Conservation (phyloP, 306 rosid genomes). For the Prinsepia uniflora region DNA sequence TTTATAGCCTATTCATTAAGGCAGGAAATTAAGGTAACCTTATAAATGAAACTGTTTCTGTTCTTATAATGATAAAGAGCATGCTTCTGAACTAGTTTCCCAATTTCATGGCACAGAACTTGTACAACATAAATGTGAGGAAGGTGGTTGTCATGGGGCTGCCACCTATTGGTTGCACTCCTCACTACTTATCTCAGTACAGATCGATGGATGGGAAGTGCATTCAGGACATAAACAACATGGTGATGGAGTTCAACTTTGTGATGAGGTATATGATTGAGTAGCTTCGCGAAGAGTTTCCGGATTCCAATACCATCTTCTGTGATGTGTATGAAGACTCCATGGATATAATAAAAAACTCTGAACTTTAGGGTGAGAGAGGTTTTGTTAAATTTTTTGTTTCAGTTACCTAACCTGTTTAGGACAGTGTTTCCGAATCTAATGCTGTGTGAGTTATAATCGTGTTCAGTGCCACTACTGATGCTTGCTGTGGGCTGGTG, state of each 20-base stretch:
- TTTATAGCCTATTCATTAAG: constrained; percentile 58
- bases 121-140: constrained; percentile 64
- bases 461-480: constrained; percentile 50
- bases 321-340: constrained; percentile 69
- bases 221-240: constrained; percentile 64
- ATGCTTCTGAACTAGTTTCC: neutral
- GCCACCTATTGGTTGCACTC: constrained; percentile 90
- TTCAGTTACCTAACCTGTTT: constrained; percentile 7
- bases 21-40: constrained; percentile 57
- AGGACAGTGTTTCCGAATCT: constrained; percentile 3
- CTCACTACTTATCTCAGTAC: constrained; percentile 68
- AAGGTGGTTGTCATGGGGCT: constrained; percentile 77
- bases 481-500: constrained; percentile 94
- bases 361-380: constrained; percentile 53
- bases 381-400: neutral
- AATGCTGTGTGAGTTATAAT: constrained; percentile 20
- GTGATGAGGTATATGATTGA: constrained; percentile 66
- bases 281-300: constrained; percentile 53
- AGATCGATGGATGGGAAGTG: constrained; percentile 60
- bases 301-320: constrained; percentile 53
- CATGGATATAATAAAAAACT: constrained; percentile 75
- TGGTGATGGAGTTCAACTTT: constrained; percentile 76
- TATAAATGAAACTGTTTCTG: neutral
- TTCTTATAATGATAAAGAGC: neutral
- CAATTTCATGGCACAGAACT: constrained; percentile 50